Percentiles rank a stretch among this genome's conserved stretches.
Evolutionary conservation across 192 early-diverging fungal species (phyloP).

Genomic region (Phycomyces nitens): DNA sequence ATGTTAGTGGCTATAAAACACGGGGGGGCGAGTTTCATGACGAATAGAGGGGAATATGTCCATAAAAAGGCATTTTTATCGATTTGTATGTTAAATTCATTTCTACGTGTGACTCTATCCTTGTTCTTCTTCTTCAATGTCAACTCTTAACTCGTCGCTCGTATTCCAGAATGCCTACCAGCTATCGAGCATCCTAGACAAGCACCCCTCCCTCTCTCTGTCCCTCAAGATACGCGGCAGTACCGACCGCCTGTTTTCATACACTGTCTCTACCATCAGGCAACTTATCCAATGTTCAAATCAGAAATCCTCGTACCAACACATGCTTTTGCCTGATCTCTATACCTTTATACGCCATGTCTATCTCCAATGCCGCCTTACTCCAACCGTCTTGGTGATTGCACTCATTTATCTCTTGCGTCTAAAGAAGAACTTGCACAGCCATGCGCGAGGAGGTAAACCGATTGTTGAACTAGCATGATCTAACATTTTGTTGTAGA

Average conservation of each 20-base stretch:
- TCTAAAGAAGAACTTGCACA: conserved; percentile 54
- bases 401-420: conserved; percentile 67
- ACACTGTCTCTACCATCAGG: conserved; percentile 12
- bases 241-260: conserved; percentile 14
- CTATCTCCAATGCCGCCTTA: conserved; percentile 19
- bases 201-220: neutral
- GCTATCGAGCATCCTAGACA: neutral
- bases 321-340: conserved; percentile 12
- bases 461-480: neutral
- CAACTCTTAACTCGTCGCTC: neutral
- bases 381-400: conserved; percentile 43
- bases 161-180: neutral
- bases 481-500: too few species aligned
- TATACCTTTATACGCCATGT: conserved; percentile 8
- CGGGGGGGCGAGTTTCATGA: too few species aligned
- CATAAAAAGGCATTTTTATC: neutral
- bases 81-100: neutral
- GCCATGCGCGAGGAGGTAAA: conserved; percentile 50
- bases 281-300: conserved; percentile 17
- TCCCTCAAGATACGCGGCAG: neutral
- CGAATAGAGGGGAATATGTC: conserved; percentile 7
- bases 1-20: too few species aligned
- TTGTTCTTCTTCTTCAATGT: neutral
- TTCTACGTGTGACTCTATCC: neutral
- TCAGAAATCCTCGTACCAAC: conserved; percentile 6